Conservation (phyloP, 2,329 filamentous ascomycete species). For the Penicillium sp. region DNA sequence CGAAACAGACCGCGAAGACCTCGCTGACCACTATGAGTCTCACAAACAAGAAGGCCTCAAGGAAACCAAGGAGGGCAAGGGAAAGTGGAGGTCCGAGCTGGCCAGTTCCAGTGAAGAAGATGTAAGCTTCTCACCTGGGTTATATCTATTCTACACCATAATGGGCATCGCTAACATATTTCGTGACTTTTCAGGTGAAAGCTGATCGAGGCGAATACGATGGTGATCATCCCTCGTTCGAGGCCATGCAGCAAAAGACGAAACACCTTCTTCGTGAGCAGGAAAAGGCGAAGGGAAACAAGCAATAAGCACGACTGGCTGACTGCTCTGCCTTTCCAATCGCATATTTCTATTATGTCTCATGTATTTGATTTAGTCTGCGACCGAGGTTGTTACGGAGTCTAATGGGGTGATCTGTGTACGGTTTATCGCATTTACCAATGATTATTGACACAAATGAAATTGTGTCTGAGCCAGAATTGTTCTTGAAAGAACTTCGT, state of each 20-base stretch:
- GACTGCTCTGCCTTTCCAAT: not conserved
- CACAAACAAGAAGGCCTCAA: constrained; percentile 65
- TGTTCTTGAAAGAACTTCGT: not conserved
- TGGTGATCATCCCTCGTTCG: constrained; percentile 46
- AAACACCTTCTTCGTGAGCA: constrained; percentile 41
- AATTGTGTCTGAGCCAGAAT: not conserved
- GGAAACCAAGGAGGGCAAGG: constrained; percentile 59
- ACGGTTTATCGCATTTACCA: not conserved
- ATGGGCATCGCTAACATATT: constrained; percentile 1
- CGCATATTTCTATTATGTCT: not conserved
- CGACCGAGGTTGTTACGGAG: not conserved
- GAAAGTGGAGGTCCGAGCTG: constrained; percentile 75
- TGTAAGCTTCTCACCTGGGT: constrained; percentile 45
- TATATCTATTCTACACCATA: not conserved
- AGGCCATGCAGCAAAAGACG: constrained; percentile 60
- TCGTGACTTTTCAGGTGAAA: constrained; percentile 46
- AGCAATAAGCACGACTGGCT: not conserved
- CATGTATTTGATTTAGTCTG: not conserved
- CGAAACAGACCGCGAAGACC: constrained; percentile 43
- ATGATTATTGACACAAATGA: not conserved
- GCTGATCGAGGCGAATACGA: constrained; percentile 58
- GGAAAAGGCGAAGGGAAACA: constrained; percentile 9
- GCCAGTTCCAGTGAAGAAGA: constrained; percentile 78
- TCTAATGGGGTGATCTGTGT: not conserved
- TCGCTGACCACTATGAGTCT: constrained; percentile 47